Evolutionary conservation across 257 asterid genomes (phyloP), one percentile per base, ranked within the genome.

Genomic region (Salvia splendens): DNA sequence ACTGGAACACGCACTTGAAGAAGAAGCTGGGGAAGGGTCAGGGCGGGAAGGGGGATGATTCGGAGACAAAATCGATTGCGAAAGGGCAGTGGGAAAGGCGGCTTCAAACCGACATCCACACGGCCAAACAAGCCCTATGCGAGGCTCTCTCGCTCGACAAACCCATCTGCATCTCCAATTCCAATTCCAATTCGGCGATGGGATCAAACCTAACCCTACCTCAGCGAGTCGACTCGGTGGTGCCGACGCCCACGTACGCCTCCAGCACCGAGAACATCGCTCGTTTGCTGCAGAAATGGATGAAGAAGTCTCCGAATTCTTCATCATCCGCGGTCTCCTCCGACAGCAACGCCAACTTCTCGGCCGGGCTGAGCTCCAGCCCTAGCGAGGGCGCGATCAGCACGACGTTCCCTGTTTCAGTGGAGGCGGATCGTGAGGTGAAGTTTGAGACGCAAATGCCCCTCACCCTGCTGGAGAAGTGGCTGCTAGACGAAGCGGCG

Each of bases 11-110:
- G 1, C 93, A 91, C 77, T 55, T 91, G 87, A 85, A 79, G 20
- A 91, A 86, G 84, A 91, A 88, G 82, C 81, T 86, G 3, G 72
- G 46, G 54, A 85, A 82, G 71, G 70, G 58, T 45, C 75, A 85
- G 40, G 85, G 85, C 8, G 82, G 64, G 24, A 43, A 68, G 10
- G 84, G 76, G 24, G 67, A 72, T 0, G 63, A 66, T 56, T 74
- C 83, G 14, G 82, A 73, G 38, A 33, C 3, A 2, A 33, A 33
- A 12, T 67, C 88, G 28, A 32, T 79, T 66, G 62, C 87, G 1
- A 91, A 89, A 69, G 98, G 96, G 2, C 88, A 87, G 52, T 91
- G 98, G 98, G 98, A 91, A 66, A 91, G 85, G 63, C 74, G 92
- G 91, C 98, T 91, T 50, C 98, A 91, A 57, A 89, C 98, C 3